Base-by-base conservation (phyloP, 2,329 filamentous ascomycete genomes). In the Aureobasidium sp. region DNA sequence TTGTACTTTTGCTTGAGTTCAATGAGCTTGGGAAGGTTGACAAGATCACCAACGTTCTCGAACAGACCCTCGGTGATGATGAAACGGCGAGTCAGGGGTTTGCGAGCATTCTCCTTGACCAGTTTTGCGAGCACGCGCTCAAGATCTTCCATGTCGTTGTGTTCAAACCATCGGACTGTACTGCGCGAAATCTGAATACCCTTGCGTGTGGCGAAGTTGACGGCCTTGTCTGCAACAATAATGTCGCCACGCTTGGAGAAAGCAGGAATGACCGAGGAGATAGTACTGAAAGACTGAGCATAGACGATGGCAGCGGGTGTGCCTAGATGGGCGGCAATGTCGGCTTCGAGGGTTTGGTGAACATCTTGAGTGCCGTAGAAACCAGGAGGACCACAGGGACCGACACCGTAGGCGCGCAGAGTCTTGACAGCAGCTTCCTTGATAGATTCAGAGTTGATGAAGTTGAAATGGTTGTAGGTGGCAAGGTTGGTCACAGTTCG, bases 291-390 rank as follows among this genome's bases (percentile, higher is more conserved):
- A 4, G 92, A 88, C 72, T 99, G 94, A 0, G 94, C 90, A 71
- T 99, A 99, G 63, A 99, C 86, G 67, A 99, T 97, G 71, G 91
- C 95, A 36, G 88, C 87, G 60, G 92, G 86, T 1, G 90, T 90
- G 29, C 94, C 94, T 30, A 99, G 77, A 72, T 93, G 96, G 9
- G 89, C 84, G 29, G 94, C 91, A 70, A 99, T 92, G 73, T 97
- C 93, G 62, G 90, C 85, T 77, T 99, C 94, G 16, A 91, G 91
- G 79, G 95, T 94, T 85, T 97, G 93, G 75, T 99, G 94, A 49
- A 97, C 92, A 76, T 99, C 94, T 74, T 97, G 93, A 36, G 91
- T 99, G 66, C 92, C 94, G 77, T 99, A 99, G 78, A 99, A 99
- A 66, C 96, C 92, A 6, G 94, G 94, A 21, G 94, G 94, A 25